phyloP scores from a whole-genome alignment of 208 protist genomes.

The Trypanosoma cruzi region DNA sequence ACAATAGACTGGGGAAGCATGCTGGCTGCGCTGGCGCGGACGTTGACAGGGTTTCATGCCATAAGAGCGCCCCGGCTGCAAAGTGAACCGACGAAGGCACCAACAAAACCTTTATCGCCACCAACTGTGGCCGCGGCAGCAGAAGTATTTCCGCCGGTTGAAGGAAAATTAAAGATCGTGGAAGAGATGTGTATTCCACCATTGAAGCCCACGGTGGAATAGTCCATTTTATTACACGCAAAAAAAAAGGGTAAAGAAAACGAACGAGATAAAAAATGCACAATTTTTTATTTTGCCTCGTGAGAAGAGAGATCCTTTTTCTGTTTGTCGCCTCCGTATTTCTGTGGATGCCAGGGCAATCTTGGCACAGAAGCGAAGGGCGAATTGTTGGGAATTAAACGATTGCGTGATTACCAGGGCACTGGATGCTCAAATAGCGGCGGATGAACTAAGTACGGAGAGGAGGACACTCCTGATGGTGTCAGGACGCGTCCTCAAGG shows the following conservation, averaged over 20 bases:
- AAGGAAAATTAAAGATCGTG: not conserved
- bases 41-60: not conserved
- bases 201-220: not conserved
- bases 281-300: not conserved
- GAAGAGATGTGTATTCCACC: constrained; percentile 1
- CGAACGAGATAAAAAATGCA: not conserved
- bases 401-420: constrained; percentile 12
- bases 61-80: not conserved
- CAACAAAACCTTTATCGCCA: not conserved
- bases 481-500: constrained; percentile 21
- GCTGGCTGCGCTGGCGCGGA: not conserved
- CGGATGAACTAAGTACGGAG: constrained; percentile 28
- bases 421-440: constrained; percentile 6
- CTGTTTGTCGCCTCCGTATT: not conserved
- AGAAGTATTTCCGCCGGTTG: not conserved
- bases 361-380: not conserved
- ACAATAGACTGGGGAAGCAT: constrained; percentile 10
- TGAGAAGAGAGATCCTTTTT: not conserved
- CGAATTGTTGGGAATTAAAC: not conserved
- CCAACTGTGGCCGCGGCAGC: too few species aligned
- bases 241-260: not conserved
- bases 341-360: not conserved
- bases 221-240: not conserved
- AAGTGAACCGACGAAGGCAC: not conserved
- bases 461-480: constrained; percentile 26